phyloP scores from a whole-genome alignment of 139 green algal genomes.

The Chlamydomonas sp. region DNA sequence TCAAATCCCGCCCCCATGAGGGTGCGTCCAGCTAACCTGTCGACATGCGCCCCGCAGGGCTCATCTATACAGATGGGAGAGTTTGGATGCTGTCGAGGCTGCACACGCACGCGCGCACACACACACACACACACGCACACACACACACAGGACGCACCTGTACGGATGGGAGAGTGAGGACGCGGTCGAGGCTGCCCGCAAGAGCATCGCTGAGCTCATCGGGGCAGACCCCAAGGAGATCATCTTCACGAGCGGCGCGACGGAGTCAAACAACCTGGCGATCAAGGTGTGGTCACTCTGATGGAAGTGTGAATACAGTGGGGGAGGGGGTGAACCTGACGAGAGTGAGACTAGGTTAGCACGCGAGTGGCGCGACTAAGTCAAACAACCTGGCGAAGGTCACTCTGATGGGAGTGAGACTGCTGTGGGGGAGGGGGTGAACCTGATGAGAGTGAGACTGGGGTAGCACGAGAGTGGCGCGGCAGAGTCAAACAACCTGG shows the following conservation, averaged over 20 bases:
- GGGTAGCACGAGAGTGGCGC: too few species aligned
- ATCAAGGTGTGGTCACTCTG: slow-evolving; percentile 74
- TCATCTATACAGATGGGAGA: too few species aligned
- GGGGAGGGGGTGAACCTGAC: neutral
- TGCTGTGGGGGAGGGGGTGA: neutral
- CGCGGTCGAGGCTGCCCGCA: slow-evolving; percentile 82
- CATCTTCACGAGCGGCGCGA: slow-evolving; percentile 96
- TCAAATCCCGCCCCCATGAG: too few species aligned
- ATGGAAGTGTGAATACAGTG: too few species aligned
- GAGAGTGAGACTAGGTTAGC: neutral
- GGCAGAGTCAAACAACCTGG: too few species aligned
- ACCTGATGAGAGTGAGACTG: neutral
- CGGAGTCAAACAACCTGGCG: slow-evolving; percentile 96
- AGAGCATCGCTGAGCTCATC: slow-evolving; percentile 77
- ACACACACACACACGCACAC: too few species aligned
- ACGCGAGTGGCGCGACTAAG: neutral
- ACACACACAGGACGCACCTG: slow-evolving; percentile 94
- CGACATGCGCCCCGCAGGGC: too few species aligned
- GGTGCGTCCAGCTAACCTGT: too few species aligned
- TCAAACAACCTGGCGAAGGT: neutral
- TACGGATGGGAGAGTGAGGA: slow-evolving; percentile 96
- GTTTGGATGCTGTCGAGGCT: too few species aligned
- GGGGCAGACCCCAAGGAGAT: slow-evolving; percentile 95
- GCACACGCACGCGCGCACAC: too few species aligned
- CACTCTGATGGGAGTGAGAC: neutral